Evolutionary conservation across 257 asterid genomes (phyloP).

Genomic region (Lycium ferocissimum): DNA sequence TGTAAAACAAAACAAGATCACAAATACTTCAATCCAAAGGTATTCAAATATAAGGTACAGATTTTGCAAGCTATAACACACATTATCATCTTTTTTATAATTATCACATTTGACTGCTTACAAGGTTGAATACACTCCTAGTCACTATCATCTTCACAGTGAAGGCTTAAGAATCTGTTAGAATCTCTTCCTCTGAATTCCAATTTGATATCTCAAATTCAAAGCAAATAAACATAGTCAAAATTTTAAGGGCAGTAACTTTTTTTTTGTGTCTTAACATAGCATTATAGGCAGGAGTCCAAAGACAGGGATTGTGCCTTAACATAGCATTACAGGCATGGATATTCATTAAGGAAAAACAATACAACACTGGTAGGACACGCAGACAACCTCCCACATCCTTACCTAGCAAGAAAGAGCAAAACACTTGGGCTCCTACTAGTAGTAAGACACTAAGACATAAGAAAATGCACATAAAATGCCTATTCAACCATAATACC

Average conservation of each 20-base stretch:
- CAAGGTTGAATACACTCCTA: neutral
- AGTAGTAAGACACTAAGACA: neutral
- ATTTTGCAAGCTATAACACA: neutral
- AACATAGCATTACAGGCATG: neutral
- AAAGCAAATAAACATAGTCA: neutral
- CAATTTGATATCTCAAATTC: neutral
- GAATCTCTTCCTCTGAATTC: neutral
- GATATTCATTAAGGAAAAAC: neutral
- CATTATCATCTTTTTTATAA: too few relatives aligned
- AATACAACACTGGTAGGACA: neutral
- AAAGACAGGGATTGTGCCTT: neutral
- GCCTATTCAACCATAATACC: neutral
- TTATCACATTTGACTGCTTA: neutral
- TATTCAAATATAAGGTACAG: neutral
- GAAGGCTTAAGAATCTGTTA: neutral
- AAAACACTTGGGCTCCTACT: neutral
- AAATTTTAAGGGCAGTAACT: neutral
- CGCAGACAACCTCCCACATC: neutral
- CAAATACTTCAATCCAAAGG: neutral
- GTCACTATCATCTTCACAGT: neutral
- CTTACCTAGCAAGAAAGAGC: neutral
- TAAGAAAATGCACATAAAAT: conserved; percentile 2
- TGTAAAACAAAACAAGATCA: neutral
- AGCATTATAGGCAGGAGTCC: neutral
- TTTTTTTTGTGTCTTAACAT: neutral